Evolutionary conservation across 2,329 filamentous ascomycete species (phyloP), one percentile per base, ranked within the genome.

Genomic region (Arthroderma uncinatum): DNA sequence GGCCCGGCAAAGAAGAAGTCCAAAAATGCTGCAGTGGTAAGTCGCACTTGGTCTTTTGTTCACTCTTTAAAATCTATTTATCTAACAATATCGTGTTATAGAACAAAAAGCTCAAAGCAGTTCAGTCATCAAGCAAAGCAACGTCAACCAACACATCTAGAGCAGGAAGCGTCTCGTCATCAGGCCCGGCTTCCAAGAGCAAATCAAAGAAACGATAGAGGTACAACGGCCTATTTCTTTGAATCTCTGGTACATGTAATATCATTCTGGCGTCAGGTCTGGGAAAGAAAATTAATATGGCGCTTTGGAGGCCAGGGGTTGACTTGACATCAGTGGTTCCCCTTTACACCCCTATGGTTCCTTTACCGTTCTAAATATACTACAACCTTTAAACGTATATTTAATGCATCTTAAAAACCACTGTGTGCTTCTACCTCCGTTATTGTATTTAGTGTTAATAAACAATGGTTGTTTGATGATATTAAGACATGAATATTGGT

Each of bases 1-100:
- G 84, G 83, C 0, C 89, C 90, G n/a, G 84, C 85, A 1, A 95
- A 95, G 81, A 97, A 97, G 81, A 95, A 94, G 82, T 80, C 84
- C 14, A 94, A 94, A 79, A 89, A 87, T 65, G 86, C 90, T 60
- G 47, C 47, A 19, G 94, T 95, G 82, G 89, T 93, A 78, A 69
- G 83, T 72, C 28, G 6, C 12, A 14, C 12, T 28, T 16, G 37
- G 21, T 36, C 54, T 12, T 5, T 37, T 54, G 56, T 16, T 25
- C 56, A 44, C 39, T 53, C 19, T 55, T 53, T 57, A 25, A 16
- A 16, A 23, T 28, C 5, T 2, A 28, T 2, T 52, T 25, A 55
- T 55, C 47, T 64, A 59, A 65, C 57, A 68, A 52, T 62, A 64
- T 53, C n/a, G 50, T 30, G 3, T 1, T 55, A 21, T 54, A 97